Evolutionary conservation across 2,329 filamentous ascomycete genomes (phyloP), one percentile per base, ranked within the genome.

Genomic region (Scytalidium sp.): DNA sequence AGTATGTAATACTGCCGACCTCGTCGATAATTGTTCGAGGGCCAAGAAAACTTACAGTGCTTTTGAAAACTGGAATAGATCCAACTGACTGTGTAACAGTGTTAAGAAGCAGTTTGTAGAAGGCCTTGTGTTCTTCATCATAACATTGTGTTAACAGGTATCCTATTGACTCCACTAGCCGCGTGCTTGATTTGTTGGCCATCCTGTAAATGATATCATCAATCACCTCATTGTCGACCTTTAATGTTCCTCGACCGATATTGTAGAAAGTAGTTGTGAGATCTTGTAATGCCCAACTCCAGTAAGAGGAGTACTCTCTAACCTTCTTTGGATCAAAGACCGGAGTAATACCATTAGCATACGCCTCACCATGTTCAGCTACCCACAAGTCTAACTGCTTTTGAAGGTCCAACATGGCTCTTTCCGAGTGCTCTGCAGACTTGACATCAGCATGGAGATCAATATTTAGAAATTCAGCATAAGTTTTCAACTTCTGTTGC

Each of bases 221-320:
- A 66, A 97, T 92, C 61, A 97, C 97, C 70, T 97, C 92, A 54
- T 93, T 88, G 63, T 97, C 92, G 32, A 85, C 88, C 75, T 92
- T 83, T 50, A 97, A 83, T 50, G 91, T 84, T 51, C 93, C 93
- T 62, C 97, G 97, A 64, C 97, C 96, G 65, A 97, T 93, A 65
- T 97, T 92, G 72, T 90, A 97, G 77, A 93, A 97, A 90, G 97
- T 97, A 75, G 80, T 93, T 49, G 97, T 82, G 22, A 91, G 91
- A 67, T 97, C 93, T 67, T 97, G 93, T 41, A 92, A 85, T 55
- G 90, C 93, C 93, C 93, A 97, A 70, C 97, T 97, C 93, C 93
- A 97, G 1, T 90, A 93, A 0, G 93, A 97, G 67, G 97, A 92
- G 72, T 97, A 97, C 10, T 91, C 84, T 63, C 93, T 87, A 23